A percentile compares a stretch with the other conserved stretches of the same genome.
phyloP scores from a whole-genome alignment of 2,329 filamentous ascomycete genomes.

The Cordyceps farinosa region DNA sequence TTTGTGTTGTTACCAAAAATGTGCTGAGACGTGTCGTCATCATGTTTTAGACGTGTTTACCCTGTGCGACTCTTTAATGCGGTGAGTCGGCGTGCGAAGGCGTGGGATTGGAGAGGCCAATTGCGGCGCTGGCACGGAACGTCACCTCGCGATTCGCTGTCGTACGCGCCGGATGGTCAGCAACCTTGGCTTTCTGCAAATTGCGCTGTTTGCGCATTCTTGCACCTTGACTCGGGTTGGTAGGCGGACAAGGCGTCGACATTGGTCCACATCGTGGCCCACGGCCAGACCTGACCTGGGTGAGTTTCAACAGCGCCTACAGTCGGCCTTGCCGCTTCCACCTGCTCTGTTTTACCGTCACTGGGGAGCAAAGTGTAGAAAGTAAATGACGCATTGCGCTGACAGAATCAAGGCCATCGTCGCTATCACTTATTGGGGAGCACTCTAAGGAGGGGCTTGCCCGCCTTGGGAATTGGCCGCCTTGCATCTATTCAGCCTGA shows the following conservation, averaged over 20 bases:
- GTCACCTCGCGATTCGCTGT: background rate
- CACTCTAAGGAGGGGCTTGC: background rate
- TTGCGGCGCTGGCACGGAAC: background rate
- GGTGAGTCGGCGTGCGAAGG: background rate
- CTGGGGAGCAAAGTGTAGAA: background rate
- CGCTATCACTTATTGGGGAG: background rate
- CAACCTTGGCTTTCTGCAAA: background rate
- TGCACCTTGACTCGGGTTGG: too few species aligned
- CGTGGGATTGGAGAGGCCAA: too few species aligned
- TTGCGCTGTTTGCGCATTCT: too few species aligned
- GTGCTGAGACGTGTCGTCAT: background rate
- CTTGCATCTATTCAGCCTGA: constrained; percentile 1
- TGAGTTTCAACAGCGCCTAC: background rate
- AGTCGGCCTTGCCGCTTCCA: background rate
- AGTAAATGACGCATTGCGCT: background rate
- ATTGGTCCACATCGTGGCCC: background rate
- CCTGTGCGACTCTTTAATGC: background rate
- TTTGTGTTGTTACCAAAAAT: background rate
- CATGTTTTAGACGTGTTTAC: background rate
- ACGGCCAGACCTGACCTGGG: background rate
- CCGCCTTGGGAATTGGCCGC: background rate
- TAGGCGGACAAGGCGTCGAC: too few species aligned
- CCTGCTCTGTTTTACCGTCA: background rate
- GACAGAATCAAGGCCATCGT: background rate
- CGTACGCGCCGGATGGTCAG: background rate